Conservation (phyloP, 768 basidiomycete species). For the Tephrocybe sp. region DNA sequence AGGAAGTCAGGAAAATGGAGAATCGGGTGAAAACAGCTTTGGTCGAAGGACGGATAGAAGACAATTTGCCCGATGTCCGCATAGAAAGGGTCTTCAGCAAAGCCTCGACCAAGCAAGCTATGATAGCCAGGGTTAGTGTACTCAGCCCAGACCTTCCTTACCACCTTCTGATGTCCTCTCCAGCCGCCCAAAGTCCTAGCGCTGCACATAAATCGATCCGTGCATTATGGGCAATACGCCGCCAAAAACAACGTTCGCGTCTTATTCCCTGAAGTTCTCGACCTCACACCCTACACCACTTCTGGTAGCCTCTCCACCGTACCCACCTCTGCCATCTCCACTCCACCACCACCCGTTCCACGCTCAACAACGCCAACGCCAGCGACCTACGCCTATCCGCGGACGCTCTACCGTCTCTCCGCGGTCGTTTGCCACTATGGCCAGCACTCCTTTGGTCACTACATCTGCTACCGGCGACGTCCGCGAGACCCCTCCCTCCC, state of each 20-base stretch:
- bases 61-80: constrained; percentile 76
- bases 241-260: constrained; percentile 84
- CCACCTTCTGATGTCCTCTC: constrained; percentile 1
- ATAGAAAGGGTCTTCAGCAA: constrained; percentile 74
- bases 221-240: constrained; percentile 72
- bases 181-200: constrained; percentile 85
- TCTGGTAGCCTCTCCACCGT: constrained; percentile 70
- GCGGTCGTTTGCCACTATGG: constrained; percentile 93
- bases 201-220: constrained; percentile 89
- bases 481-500: constrained; percentile 49
- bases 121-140: constrained; percentile 77
- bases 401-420: constrained; percentile 80
- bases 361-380: constrained; percentile 58
- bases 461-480: constrained; percentile 86
- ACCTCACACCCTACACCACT: constrained; percentile 86
- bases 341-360: constrained; percentile 46
- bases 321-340: constrained; percentile 70
- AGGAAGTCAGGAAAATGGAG: constrained; percentile 69
- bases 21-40: constrained; percentile 58
- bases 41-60: constrained; percentile 75
- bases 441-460: constrained; percentile 91
- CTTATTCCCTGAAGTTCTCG: constrained; percentile 82
- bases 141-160: neutral
- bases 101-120: constrained; percentile 85
- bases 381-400: constrained; percentile 45